These are phyloP conservation scores for Colletotrichum kahawae DNA, from an alignment of 2,329 filamentous ascomycete genomes.

Conservation along the genomic window DNA sequence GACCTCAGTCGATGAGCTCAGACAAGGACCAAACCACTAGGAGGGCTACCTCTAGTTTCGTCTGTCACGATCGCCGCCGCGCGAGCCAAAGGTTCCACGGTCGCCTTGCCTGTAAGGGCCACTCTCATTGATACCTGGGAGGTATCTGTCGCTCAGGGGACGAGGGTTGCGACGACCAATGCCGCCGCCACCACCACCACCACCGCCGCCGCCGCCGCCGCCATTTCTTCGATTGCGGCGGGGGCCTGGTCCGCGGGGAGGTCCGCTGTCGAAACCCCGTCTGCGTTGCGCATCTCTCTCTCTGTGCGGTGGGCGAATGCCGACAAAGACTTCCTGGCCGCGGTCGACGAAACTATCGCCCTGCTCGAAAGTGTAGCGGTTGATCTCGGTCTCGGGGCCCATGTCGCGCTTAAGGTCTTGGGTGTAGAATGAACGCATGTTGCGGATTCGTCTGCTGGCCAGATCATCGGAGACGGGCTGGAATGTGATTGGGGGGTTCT, in stretches of 20 bases:
- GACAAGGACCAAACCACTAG: background rate
- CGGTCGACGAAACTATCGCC: conserved; percentile 71
- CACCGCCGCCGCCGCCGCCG: background rate
- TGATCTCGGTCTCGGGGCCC: conserved; percentile 56
- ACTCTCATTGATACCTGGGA: conserved; percentile 28
- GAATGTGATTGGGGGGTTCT: conserved; percentile 48
- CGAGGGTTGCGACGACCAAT: conserved; percentile 22
- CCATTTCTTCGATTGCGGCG: background rate
- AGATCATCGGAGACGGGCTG: conserved; percentile 68
- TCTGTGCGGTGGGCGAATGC: conserved; percentile 64
- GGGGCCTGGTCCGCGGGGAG: background rate
- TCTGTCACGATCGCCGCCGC: conserved; percentile 25
- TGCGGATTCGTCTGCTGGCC: conserved; percentile 67
- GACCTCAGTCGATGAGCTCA: background rate
- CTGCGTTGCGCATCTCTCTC: conserved; percentile 53
- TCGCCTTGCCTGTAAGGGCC: conserved; percentile 26
- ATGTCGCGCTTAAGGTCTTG: conserved; percentile 43
- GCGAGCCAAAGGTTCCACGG: conserved; percentile 23
- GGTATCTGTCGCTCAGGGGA: conserved; percentile 37
- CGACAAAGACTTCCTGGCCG: conserved; percentile 72
- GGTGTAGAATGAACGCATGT: conserved; percentile 54
- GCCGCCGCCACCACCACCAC: background rate
- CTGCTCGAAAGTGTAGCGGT: conserved; percentile 77
- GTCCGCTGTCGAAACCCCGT: conserved; percentile 26
- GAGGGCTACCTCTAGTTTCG: background rate